These are phyloP conservation scores for Neurospora discreta DNA, from an alignment of 495 filamentous ascomycete genomes.

Conservation along the genomic window DNA sequence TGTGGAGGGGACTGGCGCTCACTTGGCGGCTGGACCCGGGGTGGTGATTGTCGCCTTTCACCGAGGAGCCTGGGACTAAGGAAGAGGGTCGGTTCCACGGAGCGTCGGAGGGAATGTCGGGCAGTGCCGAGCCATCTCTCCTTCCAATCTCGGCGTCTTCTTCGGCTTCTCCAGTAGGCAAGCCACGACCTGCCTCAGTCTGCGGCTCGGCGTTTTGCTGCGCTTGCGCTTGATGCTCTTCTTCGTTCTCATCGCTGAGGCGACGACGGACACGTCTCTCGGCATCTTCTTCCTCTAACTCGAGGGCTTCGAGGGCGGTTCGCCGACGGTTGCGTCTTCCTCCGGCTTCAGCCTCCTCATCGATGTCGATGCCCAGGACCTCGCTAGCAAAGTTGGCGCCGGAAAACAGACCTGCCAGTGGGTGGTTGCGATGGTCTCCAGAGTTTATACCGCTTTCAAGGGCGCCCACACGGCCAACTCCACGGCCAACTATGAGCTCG, in stretches of 20 bases:
- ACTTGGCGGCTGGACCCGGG: conserved; percentile 15
- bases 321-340: conserved; percentile 10
- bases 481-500: conserved; percentile 33
- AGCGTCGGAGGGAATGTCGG: conserved; percentile 29
- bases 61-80: conserved; percentile 27
- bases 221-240: conserved; percentile 6
- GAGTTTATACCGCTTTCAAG: conserved; percentile 12
- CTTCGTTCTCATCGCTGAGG: conserved; percentile 16
- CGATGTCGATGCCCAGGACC: conserved; percentile 15
- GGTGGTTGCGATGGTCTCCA: conserved; percentile 13
- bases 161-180: conserved; percentile 3
- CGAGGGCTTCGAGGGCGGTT: conserved; percentile 13
- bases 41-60: conserved; percentile 18
- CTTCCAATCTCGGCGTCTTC: conserved; percentile 28
- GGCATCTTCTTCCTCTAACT: conserved; percentile 12
- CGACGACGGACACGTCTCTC: conserved; percentile 19
- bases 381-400: conserved; percentile 22
- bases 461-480: conserved; percentile 27
- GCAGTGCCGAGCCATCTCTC: conserved; percentile 23
- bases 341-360: conserved; percentile 8
- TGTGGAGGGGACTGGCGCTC: conserved; percentile 28
- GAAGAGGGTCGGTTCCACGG: conserved; percentile 38
- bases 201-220: background rate
- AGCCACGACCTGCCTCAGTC: background rate
- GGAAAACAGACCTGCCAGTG: conserved; percentile 26